Evolutionary conservation across 1,284 basidiomycete species (phyloP).

Genomic region (Stereum hirsutum): DNA sequence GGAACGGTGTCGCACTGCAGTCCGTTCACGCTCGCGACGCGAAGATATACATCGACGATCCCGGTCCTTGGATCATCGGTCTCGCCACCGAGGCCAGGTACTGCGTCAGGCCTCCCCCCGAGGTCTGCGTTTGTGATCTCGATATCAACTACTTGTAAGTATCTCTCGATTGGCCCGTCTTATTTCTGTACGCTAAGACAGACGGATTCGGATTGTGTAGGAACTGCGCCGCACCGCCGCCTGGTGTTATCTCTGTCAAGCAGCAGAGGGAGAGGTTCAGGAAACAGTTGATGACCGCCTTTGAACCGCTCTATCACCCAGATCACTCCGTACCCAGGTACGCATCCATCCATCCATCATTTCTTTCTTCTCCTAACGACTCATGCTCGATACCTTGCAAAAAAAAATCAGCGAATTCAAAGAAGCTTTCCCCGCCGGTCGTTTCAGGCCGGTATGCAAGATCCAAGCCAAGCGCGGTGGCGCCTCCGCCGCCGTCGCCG

Average conservation of each 20-base stretch:
- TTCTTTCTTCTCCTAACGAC: slow-evolving; percentile 1
- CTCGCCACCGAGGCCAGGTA: slow-evolving; percentile 83
- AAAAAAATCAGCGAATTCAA: slow-evolving; percentile 76
- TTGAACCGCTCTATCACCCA: slow-evolving; percentile 79
- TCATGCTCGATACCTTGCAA: background rate
- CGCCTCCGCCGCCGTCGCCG: slow-evolving; percentile 72
- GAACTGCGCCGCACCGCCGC: slow-evolving; percentile 72
- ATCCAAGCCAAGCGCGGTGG: slow-evolving; percentile 76
- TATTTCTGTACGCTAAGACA: background rate
- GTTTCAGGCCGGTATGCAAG: slow-evolving; percentile 77
- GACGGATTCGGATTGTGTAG: slow-evolving; percentile 19
- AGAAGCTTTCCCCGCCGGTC: slow-evolving; percentile 89
- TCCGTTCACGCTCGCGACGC: slow-evolving; percentile 87
- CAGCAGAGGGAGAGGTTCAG: slow-evolving; percentile 81
- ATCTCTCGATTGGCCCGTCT: slow-evolving; percentile 10
- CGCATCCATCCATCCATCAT: slow-evolving; percentile 10
- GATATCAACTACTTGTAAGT: slow-evolving; percentile 82
- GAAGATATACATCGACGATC: slow-evolving; percentile 83
- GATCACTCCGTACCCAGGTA: slow-evolving; percentile 75
- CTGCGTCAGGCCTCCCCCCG: slow-evolving; percentile 63
- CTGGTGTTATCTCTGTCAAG: slow-evolving; percentile 73
- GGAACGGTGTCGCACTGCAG: slow-evolving; percentile 83
- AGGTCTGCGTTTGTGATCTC: slow-evolving; percentile 89
- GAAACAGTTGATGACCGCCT: slow-evolving; percentile 65
- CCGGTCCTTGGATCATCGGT: slow-evolving; percentile 90